These are phyloP conservation scores for Erucastrum elatum DNA, from an alignment of 345 rosid species.

Conservation along the genomic window DNA sequence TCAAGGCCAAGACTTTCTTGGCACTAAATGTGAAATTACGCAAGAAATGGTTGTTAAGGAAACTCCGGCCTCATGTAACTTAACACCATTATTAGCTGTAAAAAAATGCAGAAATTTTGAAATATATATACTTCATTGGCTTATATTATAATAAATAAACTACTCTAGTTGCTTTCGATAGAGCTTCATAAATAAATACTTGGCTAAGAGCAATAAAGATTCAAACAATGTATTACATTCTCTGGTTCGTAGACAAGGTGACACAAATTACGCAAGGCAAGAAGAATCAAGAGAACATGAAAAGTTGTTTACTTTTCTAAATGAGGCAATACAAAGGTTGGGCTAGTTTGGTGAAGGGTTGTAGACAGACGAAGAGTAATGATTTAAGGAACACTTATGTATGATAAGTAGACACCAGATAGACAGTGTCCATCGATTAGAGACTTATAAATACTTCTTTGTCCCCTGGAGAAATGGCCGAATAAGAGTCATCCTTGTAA, in stretches of 20 bases:
- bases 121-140: constrained; percentile 20
- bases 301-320: constrained; percentile 10
- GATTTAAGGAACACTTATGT: constrained; percentile 53
- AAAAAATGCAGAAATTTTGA: constrained; percentile 4
- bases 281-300: not conserved
- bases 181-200: constrained; percentile 24
- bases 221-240: constrained; percentile 27
- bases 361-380: constrained; percentile 46
- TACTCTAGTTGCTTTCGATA: constrained; percentile 12
- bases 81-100: constrained; percentile 2
- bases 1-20: constrained; percentile 76
- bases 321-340: constrained; percentile 40
- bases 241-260: constrained; percentile 12
- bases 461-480: constrained; percentile 43
- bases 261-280: not conserved
- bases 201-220: constrained; percentile 27
- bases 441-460: constrained; percentile 50
- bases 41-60: constrained; percentile 79
- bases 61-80: constrained; percentile 57
- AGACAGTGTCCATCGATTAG: constrained; percentile 32
- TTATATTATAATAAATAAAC: constrained; percentile 26
- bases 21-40: constrained; percentile 71
- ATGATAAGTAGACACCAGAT: constrained; percentile 31
- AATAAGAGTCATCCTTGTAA: constrained; percentile 48
- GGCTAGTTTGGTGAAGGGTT: constrained; percentile 39